phyloP scores from a whole-genome alignment of 192 early-diverging fungal genomes.

The Rhizoclosmatium sp. region DNA sequence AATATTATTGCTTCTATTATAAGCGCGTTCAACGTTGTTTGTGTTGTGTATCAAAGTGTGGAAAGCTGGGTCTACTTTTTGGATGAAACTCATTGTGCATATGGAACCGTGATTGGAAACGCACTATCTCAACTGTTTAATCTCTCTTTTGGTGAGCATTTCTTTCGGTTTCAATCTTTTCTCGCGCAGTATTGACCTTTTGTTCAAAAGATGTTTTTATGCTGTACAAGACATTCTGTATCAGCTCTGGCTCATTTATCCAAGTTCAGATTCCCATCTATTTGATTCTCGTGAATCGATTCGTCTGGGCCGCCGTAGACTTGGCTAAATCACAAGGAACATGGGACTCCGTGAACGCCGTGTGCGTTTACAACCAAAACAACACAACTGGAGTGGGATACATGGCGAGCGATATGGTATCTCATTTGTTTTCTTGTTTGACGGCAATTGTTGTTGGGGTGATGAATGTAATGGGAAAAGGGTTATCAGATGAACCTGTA shows the following conservation, averaged over 20 bases:
- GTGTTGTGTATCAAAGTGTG: conserved; percentile 12
- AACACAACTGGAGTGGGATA: background rate
- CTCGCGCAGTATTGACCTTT: background rate
- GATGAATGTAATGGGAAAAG: conserved; percentile 5
- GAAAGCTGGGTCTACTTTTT: conserved; percentile 5
- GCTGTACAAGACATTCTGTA: conserved; percentile 15
- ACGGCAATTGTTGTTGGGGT: background rate
- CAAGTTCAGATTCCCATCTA: background rate
- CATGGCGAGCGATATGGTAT: conserved; percentile 8
- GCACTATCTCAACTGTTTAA: conserved; percentile 6
- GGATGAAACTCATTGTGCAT: background rate
- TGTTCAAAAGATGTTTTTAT: conserved; percentile 6
- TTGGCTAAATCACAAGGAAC: background rate
- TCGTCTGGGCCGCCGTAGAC: conserved; percentile 3
- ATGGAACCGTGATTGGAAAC: conserved; percentile 4
- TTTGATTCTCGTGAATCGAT: background rate
- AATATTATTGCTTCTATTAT: conserved; percentile 3
- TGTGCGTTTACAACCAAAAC: conserved; percentile 1
- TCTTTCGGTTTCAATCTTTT: background rate
- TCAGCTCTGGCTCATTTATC: background rate
- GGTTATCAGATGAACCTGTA: background rate
- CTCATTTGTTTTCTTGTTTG: conserved; percentile 4
- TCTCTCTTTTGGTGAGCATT: background rate
- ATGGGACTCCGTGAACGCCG: background rate
- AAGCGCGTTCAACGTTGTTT: conserved; percentile 7